Evolutionary conservation across 2,329 filamentous ascomycete species (phyloP), one percentile per base, ranked within the genome.

Genomic region (Beauveria rudraprayagi): DNA sequence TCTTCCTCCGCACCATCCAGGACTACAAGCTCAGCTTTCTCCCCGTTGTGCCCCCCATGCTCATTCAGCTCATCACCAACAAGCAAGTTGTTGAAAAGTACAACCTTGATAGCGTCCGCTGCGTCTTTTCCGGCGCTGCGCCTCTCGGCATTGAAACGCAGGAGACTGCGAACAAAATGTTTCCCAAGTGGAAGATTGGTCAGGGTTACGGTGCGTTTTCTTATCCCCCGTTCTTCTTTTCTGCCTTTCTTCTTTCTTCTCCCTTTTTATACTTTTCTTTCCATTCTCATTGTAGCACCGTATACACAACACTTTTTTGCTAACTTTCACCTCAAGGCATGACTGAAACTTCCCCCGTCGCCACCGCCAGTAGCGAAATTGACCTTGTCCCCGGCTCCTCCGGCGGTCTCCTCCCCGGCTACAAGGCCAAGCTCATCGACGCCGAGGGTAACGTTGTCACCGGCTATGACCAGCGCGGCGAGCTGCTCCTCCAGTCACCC

Each of bases 401-500:
- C 0, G 90, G 90, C 1, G 84, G 78, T 17, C 74, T 93, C 0
- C 56, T 92, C 1, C 86, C 89, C 0, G 83, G 83, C 0, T 74
- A 80, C 54, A 82, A 82, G 60, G 86, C 78, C 56, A 87, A 87
- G 65, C 75, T 92, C 10, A 76, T 93, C 47, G 83, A 83, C 2
- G 68, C 77, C 1, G 87, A 91, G 57, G 89, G 88, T 5, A 77
- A 80, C 2, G 88, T 92, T 67, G 80, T 92, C 48, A 87, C 83
- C 0, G 80, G 77, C 8, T 86, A 89, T 66, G 77, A 93, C 63
- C 83, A 85, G 51, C 89, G 88, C 0, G 92, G 92, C 41, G 92
- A 97, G 73, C 81, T 97, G 16, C 80, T 90, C 19, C 83, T 96
- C 24, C 89, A 91, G 70, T 85, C 84, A 0, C 92, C 91, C 0